A percentile compares a stretch with the other conserved stretches of the same genome.
phyloP scores from a whole-genome alignment of 139 green algal species.

The Pseudopediastrum boryanum region DNA sequence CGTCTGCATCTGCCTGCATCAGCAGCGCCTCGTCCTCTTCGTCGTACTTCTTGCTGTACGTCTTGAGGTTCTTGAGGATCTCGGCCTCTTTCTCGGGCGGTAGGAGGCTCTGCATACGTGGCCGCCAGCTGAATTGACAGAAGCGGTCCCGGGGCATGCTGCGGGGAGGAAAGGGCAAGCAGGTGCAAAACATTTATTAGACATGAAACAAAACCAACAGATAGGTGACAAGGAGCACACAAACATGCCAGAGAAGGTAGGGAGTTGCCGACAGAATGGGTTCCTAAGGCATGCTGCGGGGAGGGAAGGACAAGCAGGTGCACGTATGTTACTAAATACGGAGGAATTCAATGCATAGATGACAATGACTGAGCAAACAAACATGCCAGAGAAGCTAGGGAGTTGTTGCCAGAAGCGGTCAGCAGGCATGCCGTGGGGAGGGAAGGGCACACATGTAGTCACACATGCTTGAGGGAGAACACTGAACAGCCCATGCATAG shows the following conservation, averaged over 20 bases:
- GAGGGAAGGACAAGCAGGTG: neutral
- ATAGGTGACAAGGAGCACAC: too few relatives aligned
- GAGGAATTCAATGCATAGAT: neutral
- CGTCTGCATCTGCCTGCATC: conserved; percentile 73
- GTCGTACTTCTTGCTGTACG: conserved; percentile 93
- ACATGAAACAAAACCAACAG: neutral
- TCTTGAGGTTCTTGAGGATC: conserved; percentile 92
- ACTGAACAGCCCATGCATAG: too few relatives aligned
- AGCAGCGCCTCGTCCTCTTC: conserved; percentile 91
- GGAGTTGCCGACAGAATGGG: too few relatives aligned
- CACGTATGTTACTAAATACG: neutral
- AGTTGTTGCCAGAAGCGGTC: too few relatives aligned
- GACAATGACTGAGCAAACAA: too few relatives aligned
- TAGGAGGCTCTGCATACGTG: conserved; percentile 87
- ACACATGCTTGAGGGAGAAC: too few relatives aligned
- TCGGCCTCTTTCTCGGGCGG: conserved; percentile 85
- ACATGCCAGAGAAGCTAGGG: too few relatives aligned
- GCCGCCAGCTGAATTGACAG: conserved; percentile 95
- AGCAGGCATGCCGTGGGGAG: conserved; percentile 44
- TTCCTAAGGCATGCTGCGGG: conserved; percentile 67
- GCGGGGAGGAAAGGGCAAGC: neutral
- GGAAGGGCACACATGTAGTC: too few relatives aligned
- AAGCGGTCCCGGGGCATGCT: conserved; percentile 82
- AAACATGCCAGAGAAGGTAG: too few relatives aligned
- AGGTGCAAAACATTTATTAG: neutral